phyloP scores from a whole-genome alignment of 2,329 filamentous ascomycete genomes.

The Pseudomassariella vexata region DNA sequence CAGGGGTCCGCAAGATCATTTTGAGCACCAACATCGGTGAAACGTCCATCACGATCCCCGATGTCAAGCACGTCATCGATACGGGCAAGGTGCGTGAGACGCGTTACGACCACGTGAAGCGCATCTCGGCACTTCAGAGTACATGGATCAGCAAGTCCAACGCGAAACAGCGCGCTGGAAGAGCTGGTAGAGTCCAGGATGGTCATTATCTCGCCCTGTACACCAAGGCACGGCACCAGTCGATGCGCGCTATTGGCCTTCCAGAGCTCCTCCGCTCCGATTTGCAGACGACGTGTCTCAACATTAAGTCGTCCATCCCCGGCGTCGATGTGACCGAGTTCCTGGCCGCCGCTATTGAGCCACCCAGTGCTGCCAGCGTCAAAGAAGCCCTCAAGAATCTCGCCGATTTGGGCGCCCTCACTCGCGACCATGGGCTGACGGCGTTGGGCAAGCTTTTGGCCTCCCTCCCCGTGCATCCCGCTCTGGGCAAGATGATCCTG shows the following conservation, averaged over 20 bases:
- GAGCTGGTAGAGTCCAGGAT: slow-evolving; percentile 40
- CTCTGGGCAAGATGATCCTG: slow-evolving; percentile 41
- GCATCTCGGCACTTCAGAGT: slow-evolving; percentile 30
- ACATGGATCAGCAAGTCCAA: slow-evolving; percentile 42
- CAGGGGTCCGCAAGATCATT: slow-evolving; percentile 39
- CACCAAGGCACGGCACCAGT: slow-evolving; percentile 18
- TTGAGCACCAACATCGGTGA: slow-evolving; percentile 46
- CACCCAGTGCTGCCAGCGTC: slow-evolving; percentile 31
- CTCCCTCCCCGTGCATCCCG: slow-evolving; percentile 34
- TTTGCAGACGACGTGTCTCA: slow-evolving; percentile 36
- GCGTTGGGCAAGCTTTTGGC: slow-evolving; percentile 37
- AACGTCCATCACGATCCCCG: slow-evolving; percentile 44
- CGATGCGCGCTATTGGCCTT: slow-evolving; percentile 17
- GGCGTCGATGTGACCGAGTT: slow-evolving; percentile 32
- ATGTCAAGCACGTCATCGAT: slow-evolving; percentile 44
- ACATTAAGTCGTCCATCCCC: slow-evolving; percentile 32
- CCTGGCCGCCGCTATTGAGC: slow-evolving; percentile 36
- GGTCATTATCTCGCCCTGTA: slow-evolving; percentile 45
- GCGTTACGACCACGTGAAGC: slow-evolving; percentile 32
- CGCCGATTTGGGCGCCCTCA: slow-evolving; percentile 33
- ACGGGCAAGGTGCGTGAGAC: slow-evolving; percentile 29
- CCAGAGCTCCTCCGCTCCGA: slow-evolving; percentile 37
- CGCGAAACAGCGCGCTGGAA: slow-evolving; percentile 39
- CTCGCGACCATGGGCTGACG: slow-evolving; percentile 34
- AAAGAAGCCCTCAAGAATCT: slow-evolving; percentile 31